These are phyloP conservation scores for Colletotrichum limetticola DNA, from an alignment of 2,329 filamentous ascomycete genomes.

Conservation along the genomic window DNA sequence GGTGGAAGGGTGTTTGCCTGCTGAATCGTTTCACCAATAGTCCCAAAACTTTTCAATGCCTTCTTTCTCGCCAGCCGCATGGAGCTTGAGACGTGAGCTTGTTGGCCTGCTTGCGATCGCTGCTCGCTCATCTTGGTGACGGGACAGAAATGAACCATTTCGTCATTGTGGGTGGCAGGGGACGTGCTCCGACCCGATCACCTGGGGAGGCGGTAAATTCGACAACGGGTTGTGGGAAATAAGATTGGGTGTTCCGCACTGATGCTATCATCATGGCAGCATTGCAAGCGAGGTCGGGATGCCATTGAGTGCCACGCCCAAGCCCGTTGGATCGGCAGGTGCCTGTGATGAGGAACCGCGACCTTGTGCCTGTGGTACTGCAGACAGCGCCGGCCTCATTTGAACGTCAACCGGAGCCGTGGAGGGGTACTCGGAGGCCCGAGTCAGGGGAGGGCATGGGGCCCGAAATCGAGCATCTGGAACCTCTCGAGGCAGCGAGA, in stretches of 20 bases:
- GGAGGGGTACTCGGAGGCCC: constrained; percentile 17
- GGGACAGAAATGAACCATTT: neutral
- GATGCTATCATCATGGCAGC: neutral
- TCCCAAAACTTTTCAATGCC: neutral
- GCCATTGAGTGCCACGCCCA: neutral
- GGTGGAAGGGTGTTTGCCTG: neutral
- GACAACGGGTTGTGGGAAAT: constrained; percentile 7
- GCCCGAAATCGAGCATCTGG: neutral
- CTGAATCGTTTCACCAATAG: neutral
- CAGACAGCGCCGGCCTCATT: constrained; percentile 22
- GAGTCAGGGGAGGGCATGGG: constrained; percentile 26
- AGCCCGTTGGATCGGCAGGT: constrained; percentile 20
- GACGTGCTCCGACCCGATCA: neutral
- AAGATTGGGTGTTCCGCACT: neutral
- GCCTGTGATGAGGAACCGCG: neutral
- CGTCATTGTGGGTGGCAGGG: constrained; percentile 18
- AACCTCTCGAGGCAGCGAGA: neutral
- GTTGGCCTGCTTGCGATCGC: neutral
- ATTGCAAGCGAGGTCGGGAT: neutral
- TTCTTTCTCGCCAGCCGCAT: neutral
- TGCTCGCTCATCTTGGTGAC: neutral
- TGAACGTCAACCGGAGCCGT: constrained; percentile 33
- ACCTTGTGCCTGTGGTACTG: constrained; percentile 1
- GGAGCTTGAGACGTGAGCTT: neutral
- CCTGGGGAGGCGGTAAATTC: neutral